Base-by-base conservation (phyloP, 768 basidiomycete species). In the Gloeopeniophorella convolvens region DNA sequence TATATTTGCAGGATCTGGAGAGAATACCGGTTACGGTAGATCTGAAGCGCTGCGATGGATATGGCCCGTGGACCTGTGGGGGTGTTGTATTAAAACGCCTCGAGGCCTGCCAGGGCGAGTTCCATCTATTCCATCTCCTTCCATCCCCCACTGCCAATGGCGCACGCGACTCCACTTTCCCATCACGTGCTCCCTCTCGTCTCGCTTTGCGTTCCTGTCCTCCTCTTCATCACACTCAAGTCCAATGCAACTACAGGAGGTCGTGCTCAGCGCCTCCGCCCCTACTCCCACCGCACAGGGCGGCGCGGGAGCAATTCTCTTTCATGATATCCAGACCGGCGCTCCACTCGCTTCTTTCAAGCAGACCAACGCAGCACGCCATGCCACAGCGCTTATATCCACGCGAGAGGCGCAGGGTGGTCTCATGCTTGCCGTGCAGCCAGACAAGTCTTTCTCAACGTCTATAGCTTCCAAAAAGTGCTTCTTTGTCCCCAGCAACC, bases 381-480 rank as follows among this genome's bases (percentile, higher is more conserved):
- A 85, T 46, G 88, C 80, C 60, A 81, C 82, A n/a, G 78, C 82
- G 6, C 70, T 82, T 21, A 72, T 90, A 3, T 77, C 80, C 48
- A 84, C 89, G 1, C 71, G 68, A 42, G 72, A 81, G 63, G 83
- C 83, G 0, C 77, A 81, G 55, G 96, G 95, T 20, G 93, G 94
- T 1, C 73, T 91, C 51, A 74, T 96, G 45, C 73, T 96, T 18
- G 82, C 89, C 24, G 82, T 83, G 1, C 93, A 96, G 63, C 79
- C 83, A 40, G 90, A 93, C 51, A 96, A 96, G 66, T 81, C 89
- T 76, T 95, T 35, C 61, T 96, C 56, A 85, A 95, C 61, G 84
- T 93, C 15, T 98, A 95, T 68, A 83, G 80, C 56, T 97, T 92
- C 66, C 92, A 97, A 75, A 94, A 92, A 73, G 95, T 88, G 55